A percentile compares a stretch with the other conserved stretches of the same genome.
Conservation (phyloP, 352 stramenopile species). For the Phytophthora cactorum region DNA sequence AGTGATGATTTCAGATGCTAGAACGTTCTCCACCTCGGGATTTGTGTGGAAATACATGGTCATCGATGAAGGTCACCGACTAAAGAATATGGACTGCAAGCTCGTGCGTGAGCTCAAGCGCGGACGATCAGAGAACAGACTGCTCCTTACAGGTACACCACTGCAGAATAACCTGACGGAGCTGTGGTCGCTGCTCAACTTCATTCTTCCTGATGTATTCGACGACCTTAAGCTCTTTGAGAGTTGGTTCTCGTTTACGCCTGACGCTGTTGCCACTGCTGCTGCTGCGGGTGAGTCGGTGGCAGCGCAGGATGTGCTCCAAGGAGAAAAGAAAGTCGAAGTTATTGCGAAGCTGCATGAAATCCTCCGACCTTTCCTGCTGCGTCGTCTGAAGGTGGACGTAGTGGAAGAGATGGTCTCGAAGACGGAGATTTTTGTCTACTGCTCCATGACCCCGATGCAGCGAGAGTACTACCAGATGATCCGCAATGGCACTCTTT, state of each 20-base stretch:
- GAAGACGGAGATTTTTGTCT: slow-evolving; percentile 98
- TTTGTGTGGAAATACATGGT: slow-evolving; percentile 96
- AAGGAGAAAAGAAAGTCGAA: slow-evolving; percentile 92
- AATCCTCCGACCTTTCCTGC: slow-evolving; percentile 96
- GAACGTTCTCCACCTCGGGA: slow-evolving; percentile 55
- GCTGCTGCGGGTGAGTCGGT: slow-evolving; percentile 74
- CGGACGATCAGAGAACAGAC: slow-evolving; percentile 91
- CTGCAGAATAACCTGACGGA: slow-evolving; percentile 99
- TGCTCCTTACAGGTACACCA: slow-evolving; percentile 96
- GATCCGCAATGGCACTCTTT: slow-evolving; percentile 91
- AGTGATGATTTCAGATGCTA: slow-evolving; percentile 82
- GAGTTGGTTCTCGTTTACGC: slow-evolving; percentile 98
- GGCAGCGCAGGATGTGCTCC: slow-evolving; percentile 84
- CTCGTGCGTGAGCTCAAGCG: slow-evolving; percentile 95
- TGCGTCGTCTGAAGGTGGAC: slow-evolving; percentile 96
- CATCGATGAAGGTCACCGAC: slow-evolving; percentile 97
- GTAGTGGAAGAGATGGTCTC: slow-evolving; percentile 94
- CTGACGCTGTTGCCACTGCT: slow-evolving; percentile 59
- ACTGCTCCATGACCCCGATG: slow-evolving; percentile 94
- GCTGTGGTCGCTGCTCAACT: slow-evolving; percentile 99
- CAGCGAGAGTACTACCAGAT: slow-evolving; percentile 96
- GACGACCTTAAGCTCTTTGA: slow-evolving; percentile 98
- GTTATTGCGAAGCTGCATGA: slow-evolving; percentile 97
- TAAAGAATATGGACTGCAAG: slow-evolving; percentile 98
- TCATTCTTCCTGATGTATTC: slow-evolving; percentile 98